Percentiles rank a stretch among this genome's conserved stretches.
phyloP scores from a whole-genome alignment of 1,284 basidiomycete genomes.

The Ustilago sp. region DNA sequence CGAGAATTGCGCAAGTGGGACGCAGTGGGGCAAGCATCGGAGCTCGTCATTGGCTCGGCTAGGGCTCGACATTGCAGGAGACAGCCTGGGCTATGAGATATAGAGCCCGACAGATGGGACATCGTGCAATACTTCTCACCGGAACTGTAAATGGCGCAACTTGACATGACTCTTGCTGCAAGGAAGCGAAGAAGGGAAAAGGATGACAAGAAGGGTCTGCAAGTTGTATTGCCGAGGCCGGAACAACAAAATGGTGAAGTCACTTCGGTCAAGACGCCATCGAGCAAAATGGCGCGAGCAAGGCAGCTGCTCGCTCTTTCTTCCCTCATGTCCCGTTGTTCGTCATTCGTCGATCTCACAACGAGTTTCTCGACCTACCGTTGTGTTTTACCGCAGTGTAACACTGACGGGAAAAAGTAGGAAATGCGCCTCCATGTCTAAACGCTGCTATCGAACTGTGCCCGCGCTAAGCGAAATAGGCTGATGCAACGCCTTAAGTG shows the following conservation, averaged over 20 bases:
- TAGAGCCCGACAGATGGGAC: constrained; percentile 19
- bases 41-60: constrained; percentile 4
- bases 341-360: neutral
- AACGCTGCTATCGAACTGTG: too few relatives aligned
- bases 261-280: constrained; percentile 12
- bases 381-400: neutral
- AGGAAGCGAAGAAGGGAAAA: neutral
- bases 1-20: constrained; percentile 18
- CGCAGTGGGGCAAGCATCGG: neutral
- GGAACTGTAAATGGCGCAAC: constrained; percentile 29
- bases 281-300: constrained; percentile 11
- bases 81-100: constrained; percentile 10
- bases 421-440: neutral
- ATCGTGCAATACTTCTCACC: constrained; percentile 7
- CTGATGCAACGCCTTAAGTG: too few relatives aligned
- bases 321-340: neutral
- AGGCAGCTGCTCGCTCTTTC: neutral
- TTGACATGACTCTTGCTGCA: constrained; percentile 7
- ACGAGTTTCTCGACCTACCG: neutral
- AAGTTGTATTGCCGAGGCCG: neutral
- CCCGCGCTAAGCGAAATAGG: too few relatives aligned
- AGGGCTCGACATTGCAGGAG: constrained; percentile 4
- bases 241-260: constrained; percentile 1
- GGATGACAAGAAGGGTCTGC: neutral
- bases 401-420: constrained; percentile 6